A percentile compares a stretch with the other conserved stretches of the same genome.
These are phyloP conservation scores for Fraxinus baroniana DNA, from an alignment of 305 asterid species.

Conservation along the genomic window DNA sequence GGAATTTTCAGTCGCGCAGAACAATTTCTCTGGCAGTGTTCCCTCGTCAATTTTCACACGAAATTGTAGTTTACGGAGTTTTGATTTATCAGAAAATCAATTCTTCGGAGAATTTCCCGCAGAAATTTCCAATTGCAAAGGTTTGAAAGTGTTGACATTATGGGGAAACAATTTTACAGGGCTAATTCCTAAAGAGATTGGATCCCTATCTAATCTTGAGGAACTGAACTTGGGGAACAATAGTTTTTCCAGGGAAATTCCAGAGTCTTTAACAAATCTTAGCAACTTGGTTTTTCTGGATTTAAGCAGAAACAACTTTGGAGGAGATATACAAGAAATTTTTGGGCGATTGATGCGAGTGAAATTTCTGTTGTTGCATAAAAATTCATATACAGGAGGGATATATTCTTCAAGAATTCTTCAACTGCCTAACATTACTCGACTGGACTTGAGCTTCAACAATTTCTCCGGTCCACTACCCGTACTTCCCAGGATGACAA, in stretches of 20 bases:
- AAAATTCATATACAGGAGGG: slow-evolving; percentile 64
- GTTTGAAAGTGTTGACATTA: slow-evolving; percentile 46
- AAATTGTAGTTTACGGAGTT: slow-evolving; percentile 48
- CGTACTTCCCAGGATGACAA: slow-evolving; percentile 44
- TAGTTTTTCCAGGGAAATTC: slow-evolving; percentile 71
- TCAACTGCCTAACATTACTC: slow-evolving; percentile 44
- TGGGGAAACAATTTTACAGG: slow-evolving; percentile 64
- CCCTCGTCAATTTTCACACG: slow-evolving; percentile 37
- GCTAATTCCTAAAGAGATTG: slow-evolving; percentile 66
- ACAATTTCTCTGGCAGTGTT: slow-evolving; percentile 47
- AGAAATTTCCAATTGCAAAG: slow-evolving; percentile 59
- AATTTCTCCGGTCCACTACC: slow-evolving; percentile 69
- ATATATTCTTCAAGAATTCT: slow-evolving; percentile 59
- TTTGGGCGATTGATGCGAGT: slow-evolving; percentile 67
- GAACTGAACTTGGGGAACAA: slow-evolving; percentile 68
- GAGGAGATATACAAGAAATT: slow-evolving; percentile 64
- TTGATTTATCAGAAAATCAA: slow-evolving; percentile 69
- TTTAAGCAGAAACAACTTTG: slow-evolving; percentile 62
- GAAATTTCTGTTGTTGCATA: slow-evolving; percentile 60
- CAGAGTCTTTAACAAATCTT: slow-evolving; percentile 49
- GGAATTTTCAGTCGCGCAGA: slow-evolving; percentile 61
- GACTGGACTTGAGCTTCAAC: slow-evolving; percentile 83
- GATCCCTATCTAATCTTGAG: slow-evolving; percentile 46
- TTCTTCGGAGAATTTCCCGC: slow-evolving; percentile 60
- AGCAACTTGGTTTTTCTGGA: slow-evolving; percentile 61